A percentile compares a stretch with the other conserved stretches of the same genome.
Evolutionary conservation across 2,329 filamentous ascomycete genomes (phyloP).

Genomic region (Grosmannia huntii): DNA sequence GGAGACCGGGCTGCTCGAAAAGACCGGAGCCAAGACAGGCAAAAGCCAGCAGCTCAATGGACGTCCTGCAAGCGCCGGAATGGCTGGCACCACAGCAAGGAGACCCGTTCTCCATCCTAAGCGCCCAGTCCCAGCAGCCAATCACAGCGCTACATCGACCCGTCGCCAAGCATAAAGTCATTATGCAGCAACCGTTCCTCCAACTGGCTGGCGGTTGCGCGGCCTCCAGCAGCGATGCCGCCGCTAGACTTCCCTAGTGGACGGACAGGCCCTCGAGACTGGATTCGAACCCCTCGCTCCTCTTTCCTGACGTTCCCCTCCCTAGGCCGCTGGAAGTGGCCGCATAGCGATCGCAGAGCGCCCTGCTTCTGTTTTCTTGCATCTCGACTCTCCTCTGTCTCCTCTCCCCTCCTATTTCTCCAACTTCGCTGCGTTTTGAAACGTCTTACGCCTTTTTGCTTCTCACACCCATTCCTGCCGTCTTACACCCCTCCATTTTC

Average conservation of each 20-base stretch:
- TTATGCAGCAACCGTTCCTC: background rate
- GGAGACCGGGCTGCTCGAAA: background rate
- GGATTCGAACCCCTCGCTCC: background rate
- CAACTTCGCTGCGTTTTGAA: background rate
- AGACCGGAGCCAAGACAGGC: background rate
- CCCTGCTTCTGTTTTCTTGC: constrained; percentile 1
- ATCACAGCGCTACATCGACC: constrained; percentile 1
- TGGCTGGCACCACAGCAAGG: background rate
- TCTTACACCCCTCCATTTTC: background rate
- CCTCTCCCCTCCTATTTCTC: background rate
- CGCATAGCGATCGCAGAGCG: constrained; percentile 10
- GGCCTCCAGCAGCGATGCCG: constrained; percentile 5
- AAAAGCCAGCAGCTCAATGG: background rate
- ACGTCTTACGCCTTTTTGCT: background rate
- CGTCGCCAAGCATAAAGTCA: constrained; percentile 4
- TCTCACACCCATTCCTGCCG: background rate
- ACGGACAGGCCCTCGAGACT: constrained; percentile 6
- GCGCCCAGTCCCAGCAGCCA: constrained; percentile 9
- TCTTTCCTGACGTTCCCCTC: background rate
- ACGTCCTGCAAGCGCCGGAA: background rate
- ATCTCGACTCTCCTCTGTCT: background rate
- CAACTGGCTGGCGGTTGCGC: constrained; percentile 6
- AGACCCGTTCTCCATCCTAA: constrained; percentile 2
- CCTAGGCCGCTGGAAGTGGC: constrained; percentile 7
- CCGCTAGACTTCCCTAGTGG: constrained; percentile 9